phyloP scores from a whole-genome alignment of 257 asterid genomes.

The Penstemon davidsonii region DNA sequence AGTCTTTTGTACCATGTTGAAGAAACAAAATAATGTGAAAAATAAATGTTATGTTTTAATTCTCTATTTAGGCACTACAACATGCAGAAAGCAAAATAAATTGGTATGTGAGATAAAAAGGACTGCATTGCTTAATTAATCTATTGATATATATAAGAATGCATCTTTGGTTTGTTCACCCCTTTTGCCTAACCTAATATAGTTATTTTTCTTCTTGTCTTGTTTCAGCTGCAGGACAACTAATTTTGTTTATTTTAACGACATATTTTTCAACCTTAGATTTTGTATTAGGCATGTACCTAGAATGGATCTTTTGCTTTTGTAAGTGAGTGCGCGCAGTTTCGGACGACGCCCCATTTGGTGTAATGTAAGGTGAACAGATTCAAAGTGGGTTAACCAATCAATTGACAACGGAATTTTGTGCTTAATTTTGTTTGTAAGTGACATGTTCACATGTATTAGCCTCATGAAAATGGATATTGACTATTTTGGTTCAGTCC shows the following conservation, averaged over 20 bases:
- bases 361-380: not conserved
- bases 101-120: not conserved
- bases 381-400: too few species aligned
- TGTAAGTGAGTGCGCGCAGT: not conserved
- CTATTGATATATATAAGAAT: not conserved
- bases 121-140: not conserved
- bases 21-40: not conserved
- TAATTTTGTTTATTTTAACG: not conserved
- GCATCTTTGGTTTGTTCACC: conserved; percentile 43
- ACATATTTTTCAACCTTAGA: conserved; percentile 5
- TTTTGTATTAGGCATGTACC: not conserved
- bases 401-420: too few species aligned
- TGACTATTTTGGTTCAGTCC: too few species aligned
- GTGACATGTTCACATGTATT: too few species aligned
- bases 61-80: too few species aligned
- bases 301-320: conserved; percentile 15
- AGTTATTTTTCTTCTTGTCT: not conserved
- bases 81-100: not conserved
- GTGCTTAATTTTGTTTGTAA: too few species aligned
- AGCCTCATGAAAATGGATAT: too few species aligned
- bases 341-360: not conserved
- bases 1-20: conserved; percentile 47
- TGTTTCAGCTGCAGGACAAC: conserved; percentile 6
- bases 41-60: too few species aligned
- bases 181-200: conserved; percentile 1